A percentile compares a stretch with the other conserved stretches of the same genome.
Evolutionary conservation across 306 rosid genomes (phyloP).

Genomic region (Hippophae tibetana): DNA sequence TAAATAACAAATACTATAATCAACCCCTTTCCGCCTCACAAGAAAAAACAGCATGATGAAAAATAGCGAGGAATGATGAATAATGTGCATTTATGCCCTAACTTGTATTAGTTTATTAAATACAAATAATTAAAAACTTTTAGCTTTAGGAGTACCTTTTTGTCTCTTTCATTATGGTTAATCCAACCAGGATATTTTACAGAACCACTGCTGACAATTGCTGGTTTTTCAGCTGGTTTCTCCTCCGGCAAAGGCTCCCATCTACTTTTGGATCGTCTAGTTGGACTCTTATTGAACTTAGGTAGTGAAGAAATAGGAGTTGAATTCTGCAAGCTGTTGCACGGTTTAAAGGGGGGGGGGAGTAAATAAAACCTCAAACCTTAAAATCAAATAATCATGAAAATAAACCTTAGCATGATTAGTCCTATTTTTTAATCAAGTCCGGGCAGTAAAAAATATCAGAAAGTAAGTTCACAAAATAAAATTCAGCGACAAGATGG

Average conservation of each 20-base stretch:
- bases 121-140: neutral
- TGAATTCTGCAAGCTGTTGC: slow-evolving; percentile 43
- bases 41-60: too few species aligned
- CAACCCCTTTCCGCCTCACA: too few species aligned
- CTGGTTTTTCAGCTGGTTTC: slow-evolving; percentile 43
- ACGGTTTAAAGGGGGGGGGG: slow-evolving; percentile 9
- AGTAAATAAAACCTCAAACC: neutral
- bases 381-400: too few species aligned
- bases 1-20: too few species aligned
- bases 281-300: slow-evolving; percentile 69
- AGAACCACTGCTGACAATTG: slow-evolving; percentile 29
- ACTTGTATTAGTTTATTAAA: neutral
- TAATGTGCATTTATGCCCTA: too few species aligned
- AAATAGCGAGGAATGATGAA: too few species aligned
- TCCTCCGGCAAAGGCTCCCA: slow-evolving; percentile 97
- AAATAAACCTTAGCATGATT: too few species aligned
- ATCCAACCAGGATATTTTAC: slow-evolving; percentile 55
- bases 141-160: slow-evolving; percentile 45
- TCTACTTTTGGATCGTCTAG: slow-evolving; percentile 73
- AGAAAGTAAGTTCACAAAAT: too few species aligned
- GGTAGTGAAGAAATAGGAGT: slow-evolving; percentile 37
- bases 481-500: too few species aligned
- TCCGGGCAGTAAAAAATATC: too few species aligned
- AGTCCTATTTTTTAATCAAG: too few species aligned
- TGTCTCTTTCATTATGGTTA: slow-evolving; percentile 43